Percentiles rank a stretch among this genome's conserved stretches.
Conservation (phyloP, 2,329 filamentous ascomycete species). For the Lachnellula cervina region DNA sequence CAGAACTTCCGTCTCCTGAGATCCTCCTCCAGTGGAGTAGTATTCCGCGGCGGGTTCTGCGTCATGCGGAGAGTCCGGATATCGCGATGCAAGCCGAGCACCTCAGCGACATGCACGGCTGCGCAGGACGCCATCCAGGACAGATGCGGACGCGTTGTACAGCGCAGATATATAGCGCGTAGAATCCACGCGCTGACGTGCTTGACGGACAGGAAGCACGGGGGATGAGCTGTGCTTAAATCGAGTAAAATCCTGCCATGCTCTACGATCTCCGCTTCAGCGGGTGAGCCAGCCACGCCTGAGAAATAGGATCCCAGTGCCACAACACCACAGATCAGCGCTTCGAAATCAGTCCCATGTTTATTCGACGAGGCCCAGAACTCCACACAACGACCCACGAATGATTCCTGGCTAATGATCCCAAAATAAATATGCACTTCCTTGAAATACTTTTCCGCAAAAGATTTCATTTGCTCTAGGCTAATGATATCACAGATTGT, state of each 20-base stretch:
- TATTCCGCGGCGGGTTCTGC: conserved; percentile 3
- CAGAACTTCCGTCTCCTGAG: conserved; percentile 20
- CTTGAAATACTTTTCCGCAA: conserved; percentile 29
- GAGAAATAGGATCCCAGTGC: conserved; percentile 33
- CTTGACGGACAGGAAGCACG: conserved; percentile 15
- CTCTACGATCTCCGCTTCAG: conserved; percentile 27
- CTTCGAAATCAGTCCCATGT: conserved; percentile 31
- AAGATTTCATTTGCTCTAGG: conserved; percentile 23
- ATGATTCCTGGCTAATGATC: conserved; percentile 28
- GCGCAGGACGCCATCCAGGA: conserved; percentile 26
- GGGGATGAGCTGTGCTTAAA: conserved; percentile 9
- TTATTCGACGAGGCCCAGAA: conserved; percentile 28
- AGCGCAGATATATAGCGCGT: conserved; percentile 26
- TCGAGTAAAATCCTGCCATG: conserved; percentile 24
- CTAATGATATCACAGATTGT: conserved; percentile 25
- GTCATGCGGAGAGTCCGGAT: conserved; percentile 14
- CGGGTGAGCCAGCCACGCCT: conserved; percentile 9
- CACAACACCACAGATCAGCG: conserved; percentile 31
- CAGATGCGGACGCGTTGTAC: conserved; percentile 23
- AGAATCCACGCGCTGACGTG: conserved; percentile 26
- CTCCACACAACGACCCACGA: conserved; percentile 19
- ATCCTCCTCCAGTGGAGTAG: conserved; percentile 9
- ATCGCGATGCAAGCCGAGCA: conserved; percentile 27
- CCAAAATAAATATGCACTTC: conserved; percentile 32
- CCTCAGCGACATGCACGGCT: conserved; percentile 27